Conservation (phyloP, 306 rosid genomes). For the Lathyrus oleraceus region DNA sequence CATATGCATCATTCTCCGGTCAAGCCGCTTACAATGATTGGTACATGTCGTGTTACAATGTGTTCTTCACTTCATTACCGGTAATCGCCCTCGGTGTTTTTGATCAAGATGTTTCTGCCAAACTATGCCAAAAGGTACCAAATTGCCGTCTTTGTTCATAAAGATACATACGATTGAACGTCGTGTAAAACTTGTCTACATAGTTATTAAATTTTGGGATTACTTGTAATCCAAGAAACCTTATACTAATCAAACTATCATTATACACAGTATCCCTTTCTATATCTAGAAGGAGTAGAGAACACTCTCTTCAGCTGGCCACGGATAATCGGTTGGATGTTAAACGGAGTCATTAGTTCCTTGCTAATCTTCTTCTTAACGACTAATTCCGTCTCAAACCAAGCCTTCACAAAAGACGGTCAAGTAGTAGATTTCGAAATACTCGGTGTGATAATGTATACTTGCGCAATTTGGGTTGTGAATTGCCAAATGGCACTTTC, state of each 20-base stretch:
- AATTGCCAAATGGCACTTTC: slow-evolving; percentile 91
- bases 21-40: slow-evolving; percentile 86
- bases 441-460: slow-evolving; percentile 75
- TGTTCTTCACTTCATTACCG: slow-evolving; percentile 93
- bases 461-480: slow-evolving; percentile 80
- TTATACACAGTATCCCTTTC: slow-evolving; percentile 57
- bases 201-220: neutral
- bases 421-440: slow-evolving; percentile 62
- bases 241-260: slow-evolving; percentile 5
- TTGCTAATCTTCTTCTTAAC: slow-evolving; percentile 73
- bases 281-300: slow-evolving; percentile 77
- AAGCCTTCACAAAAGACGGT: slow-evolving; percentile 73
- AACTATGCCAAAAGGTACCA: slow-evolving; percentile 72
- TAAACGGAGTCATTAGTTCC: slow-evolving; percentile 71
- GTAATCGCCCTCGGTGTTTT: slow-evolving; percentile 87
- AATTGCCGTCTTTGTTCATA: neutral
- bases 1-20: slow-evolving; percentile 81
- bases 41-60: slow-evolving; percentile 92
- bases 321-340: slow-evolving; percentile 80
- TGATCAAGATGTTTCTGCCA: slow-evolving; percentile 91
- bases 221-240: slow-evolving; percentile 12
- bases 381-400: slow-evolving; percentile 49
- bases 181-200: neutral
- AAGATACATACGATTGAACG: neutral
- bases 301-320: slow-evolving; percentile 83